phyloP scores from a whole-genome alignment of 352 stramenopile species.

The Pythium rhizo-oryzae region DNA sequence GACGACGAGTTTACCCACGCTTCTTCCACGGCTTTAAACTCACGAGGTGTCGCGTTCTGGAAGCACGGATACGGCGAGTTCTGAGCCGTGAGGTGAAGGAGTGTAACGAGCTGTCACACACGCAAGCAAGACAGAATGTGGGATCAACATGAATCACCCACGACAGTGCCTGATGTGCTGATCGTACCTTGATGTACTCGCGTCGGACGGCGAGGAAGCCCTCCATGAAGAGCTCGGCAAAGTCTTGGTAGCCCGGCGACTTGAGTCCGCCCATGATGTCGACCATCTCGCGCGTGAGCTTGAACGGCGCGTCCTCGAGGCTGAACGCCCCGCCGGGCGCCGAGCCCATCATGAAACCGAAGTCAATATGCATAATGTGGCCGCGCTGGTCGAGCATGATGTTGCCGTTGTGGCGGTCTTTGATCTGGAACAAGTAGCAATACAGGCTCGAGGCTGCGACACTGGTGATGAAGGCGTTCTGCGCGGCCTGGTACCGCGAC shows the following conservation, averaged over 20 bases:
- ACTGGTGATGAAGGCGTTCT: slow-evolving; percentile 89
- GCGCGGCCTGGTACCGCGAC: slow-evolving; percentile 66
- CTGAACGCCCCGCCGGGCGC: slow-evolving; percentile 93
- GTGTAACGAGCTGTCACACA: slow-evolving; percentile 67
- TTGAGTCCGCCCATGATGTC: slow-evolving; percentile 88
- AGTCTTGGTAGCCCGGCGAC: slow-evolving; percentile 79
- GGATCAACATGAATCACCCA: background rate
- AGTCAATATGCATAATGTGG: slow-evolving; percentile 97
- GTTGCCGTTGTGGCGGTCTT: slow-evolving; percentile 97
- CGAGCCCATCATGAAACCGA: slow-evolving; percentile 96
- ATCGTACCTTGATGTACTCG: slow-evolving; percentile 69
- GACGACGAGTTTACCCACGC: background rate
- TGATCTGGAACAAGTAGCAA: slow-evolving; percentile 94
- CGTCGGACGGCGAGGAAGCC: slow-evolving; percentile 91
- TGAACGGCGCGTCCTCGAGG: slow-evolving; percentile 95
- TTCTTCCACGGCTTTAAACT: slow-evolving; percentile 1
- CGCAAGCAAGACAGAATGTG: background rate
- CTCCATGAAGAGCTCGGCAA: slow-evolving; percentile 87
- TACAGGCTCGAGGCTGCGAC: slow-evolving; percentile 94
- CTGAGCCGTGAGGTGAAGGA: slow-evolving; percentile 90
- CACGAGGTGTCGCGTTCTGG: slow-evolving; percentile 30
- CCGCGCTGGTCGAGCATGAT: slow-evolving; percentile 94
- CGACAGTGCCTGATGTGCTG: no score
- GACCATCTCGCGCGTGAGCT: slow-evolving; percentile 95
- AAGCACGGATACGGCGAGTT: slow-evolving; percentile 93